These are phyloP conservation scores for Alternaria brassicicola DNA, from an alignment of 2,329 filamentous ascomycete genomes.

Conservation along the genomic window DNA sequence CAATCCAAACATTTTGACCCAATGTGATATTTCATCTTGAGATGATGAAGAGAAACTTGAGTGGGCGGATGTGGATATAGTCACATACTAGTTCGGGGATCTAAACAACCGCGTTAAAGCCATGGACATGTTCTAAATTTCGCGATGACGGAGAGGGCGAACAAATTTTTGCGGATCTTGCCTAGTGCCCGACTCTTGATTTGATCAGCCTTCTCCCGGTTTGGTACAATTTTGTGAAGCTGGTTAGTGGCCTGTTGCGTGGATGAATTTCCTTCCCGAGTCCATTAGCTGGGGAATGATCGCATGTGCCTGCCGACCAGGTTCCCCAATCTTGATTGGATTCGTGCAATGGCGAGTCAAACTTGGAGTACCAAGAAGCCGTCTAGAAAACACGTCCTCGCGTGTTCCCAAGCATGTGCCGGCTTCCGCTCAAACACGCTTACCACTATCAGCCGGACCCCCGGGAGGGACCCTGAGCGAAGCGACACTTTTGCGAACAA, in stretches of 20 bases:
- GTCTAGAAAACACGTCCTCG: background rate
- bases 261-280: background rate
- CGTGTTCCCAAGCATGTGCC: constrained; percentile 4
- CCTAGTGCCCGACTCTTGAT: background rate
- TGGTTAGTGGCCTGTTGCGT: background rate
- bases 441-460: constrained; percentile 10
- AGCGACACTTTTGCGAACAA: constrained; percentile 8
- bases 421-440: constrained; percentile 10
- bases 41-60: background rate
- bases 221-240: background rate
- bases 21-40: background rate
- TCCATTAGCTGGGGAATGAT: background rate
- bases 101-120: background rate
- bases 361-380: background rate
- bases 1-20: background rate
- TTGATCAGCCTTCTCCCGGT: background rate
- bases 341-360: constrained; percentile 1
- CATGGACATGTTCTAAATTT: background rate
- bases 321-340: background rate
- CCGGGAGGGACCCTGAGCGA: constrained; percentile 18
- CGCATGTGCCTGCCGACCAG: background rate
- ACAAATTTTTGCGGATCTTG: background rate
- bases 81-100: background rate
- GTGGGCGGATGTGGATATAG: background rate
- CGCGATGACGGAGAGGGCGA: background rate